Evolutionary conservation across 441 rosid species (phyloP).

Genomic region (Arabidopsis lyrata): DNA sequence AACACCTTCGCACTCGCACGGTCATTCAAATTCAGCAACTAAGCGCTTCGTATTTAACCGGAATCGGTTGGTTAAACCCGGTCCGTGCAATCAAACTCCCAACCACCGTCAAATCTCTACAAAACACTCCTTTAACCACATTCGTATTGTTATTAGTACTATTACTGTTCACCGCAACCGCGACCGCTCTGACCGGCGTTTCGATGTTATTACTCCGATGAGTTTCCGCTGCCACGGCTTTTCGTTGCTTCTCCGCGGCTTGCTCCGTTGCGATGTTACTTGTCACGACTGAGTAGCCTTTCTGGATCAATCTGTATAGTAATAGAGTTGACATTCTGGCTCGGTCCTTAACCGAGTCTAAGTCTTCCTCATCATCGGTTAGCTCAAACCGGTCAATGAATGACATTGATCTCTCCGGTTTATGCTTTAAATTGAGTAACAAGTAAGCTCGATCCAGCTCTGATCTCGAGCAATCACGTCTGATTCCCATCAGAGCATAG

Average conservation of each 20-base stretch:
- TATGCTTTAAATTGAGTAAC: slow-evolving; percentile 44
- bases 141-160: slow-evolving; percentile 33
- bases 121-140: slow-evolving; percentile 84
- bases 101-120: slow-evolving; percentile 79
- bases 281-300: slow-evolving; percentile 42
- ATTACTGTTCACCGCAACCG: not conserved
- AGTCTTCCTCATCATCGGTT: slow-evolving; percentile 42
- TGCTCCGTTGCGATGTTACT: slow-evolving; percentile 38
- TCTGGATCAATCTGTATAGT: slow-evolving; percentile 46
- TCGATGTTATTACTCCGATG: not conserved
- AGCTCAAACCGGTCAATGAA: slow-evolving; percentile 48
- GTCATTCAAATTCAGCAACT: slow-evolving; percentile 62
- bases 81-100: slow-evolving; percentile 74
- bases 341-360: slow-evolving; percentile 48
- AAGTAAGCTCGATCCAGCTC: slow-evolving; percentile 49
- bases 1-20: not conserved
- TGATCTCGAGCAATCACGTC: slow-evolving; percentile 46
- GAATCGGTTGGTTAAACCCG: slow-evolving; percentile 82
- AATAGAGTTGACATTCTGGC: slow-evolving; percentile 45
- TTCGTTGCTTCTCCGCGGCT: slow-evolving; percentile 38
- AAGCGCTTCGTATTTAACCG: slow-evolving; percentile 81
- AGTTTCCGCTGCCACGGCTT: not conserved
- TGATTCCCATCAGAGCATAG: slow-evolving; percentile 47
- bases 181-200: slow-evolving; percentile 29
- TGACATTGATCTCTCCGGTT: slow-evolving; percentile 49